Base-by-base conservation (phyloP, 805 yeast species). In the Lachancea quebecensis region DNA sequence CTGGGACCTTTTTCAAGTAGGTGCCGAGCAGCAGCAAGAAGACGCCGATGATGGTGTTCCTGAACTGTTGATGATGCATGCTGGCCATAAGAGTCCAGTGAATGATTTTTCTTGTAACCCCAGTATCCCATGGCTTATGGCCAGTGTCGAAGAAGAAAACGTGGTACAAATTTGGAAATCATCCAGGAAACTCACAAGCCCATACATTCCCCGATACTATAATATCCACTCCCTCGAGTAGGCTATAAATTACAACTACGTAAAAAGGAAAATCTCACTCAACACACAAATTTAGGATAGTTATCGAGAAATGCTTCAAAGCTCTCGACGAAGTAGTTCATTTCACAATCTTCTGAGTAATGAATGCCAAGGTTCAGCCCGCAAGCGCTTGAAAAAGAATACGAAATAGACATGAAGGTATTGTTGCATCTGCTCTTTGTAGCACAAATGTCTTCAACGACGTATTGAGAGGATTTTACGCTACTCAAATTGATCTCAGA, bases 21-120 rank as follows among this genome's bases (percentile, higher is more conserved):
- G 96, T 3, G 85, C 81, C 50, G 95, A 87, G 58, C 95, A 86
- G 62, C 74, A 73, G 11, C 89, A 80, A 53, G 96, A 87, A 53
- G 96, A 88, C 59, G 85, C 88, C 28, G 95, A 85, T 52, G 96
- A 88, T 57, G 96, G 95, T 34, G 84, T 84, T 25, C 91, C 95
- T 4, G 96, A 88, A 62, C 66, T 88, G 31, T 70, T 87, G 55
- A 84, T 87, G 89, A 84, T 88, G 82, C 96, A 88, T 60, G 95
- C 95, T 33, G 96, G 96, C 16, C 95, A 88, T 59, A 81, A 89
- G 15, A 82, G 87, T 14, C 72, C 82, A 5, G 81, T 85, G 14
- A 79, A 81, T 36, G 95, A 85, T 60, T 70, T 85, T 52, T 74
- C 80, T 30, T 81, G 86, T 72, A 82, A 81, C 57, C 79, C 81